Evolutionary conservation across 2,329 filamentous ascomycete species (phyloP), one percentile per base, ranked within the genome.

Genomic region (Furcasterigmium furcatum): DNA sequence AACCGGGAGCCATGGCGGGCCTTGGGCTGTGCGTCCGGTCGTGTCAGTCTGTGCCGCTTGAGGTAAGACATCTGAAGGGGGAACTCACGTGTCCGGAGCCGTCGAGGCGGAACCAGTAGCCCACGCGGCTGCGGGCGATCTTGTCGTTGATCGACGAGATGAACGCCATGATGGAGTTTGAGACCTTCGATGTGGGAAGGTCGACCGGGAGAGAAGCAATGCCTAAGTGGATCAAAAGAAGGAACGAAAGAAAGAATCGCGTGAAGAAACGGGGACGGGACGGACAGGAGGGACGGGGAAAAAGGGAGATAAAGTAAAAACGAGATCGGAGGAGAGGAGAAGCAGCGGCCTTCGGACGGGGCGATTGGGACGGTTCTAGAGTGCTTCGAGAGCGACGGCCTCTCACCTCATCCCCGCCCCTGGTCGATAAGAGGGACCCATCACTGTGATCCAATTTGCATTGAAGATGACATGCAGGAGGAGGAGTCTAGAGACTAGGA

Each of bases 41-140:
- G 7, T n/a, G 36, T 48, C 25, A 50, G 46, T 24, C n/a, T n/a
- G 34, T 16, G 12, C 24, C 24, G 41, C 6, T 9, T 22, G 22
- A 12, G 24, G 12, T 27, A 27, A 7, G 18, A 7, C 22, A 46
- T 46, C 9, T n/a, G n/a, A n/a, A 27, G 8, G 22, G 4, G 5
- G 18, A 35, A 77, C 83, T 73, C 77, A 88, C 86, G 77, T 92
- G 87, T 57, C 88, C 88, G 34, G 80, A 90, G 53, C 87, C 87
- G 51, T 95, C 88, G 34, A 95, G 80, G 54, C 82, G 80, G 68
- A 95, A 95, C 72, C 84, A 87, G 54, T 74, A 73, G 51, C 88
- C 88, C 48, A 91, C 75, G 29, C 74, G 64, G 60, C 83, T 84
- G 52, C 68, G 70, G 49, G 87, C 88, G 54, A 91, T 76, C 49